Evolutionary conservation across 805 yeast species (phyloP).

Genomic region (Nakazawaea pomicola): DNA sequence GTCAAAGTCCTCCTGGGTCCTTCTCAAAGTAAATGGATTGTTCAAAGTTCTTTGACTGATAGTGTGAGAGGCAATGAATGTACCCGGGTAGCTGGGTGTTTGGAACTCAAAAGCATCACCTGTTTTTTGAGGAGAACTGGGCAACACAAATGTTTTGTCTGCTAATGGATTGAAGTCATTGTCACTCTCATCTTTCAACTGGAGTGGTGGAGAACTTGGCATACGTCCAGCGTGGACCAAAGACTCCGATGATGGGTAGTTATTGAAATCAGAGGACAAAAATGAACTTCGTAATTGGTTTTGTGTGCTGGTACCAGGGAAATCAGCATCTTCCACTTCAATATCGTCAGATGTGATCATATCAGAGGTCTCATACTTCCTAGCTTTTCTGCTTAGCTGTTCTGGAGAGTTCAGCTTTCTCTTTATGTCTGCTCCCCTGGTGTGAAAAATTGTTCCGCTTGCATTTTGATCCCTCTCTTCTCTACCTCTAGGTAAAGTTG

Average conservation of each 20-base stretch:
- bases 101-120: conserved; percentile 1
- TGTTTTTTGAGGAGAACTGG: conserved; percentile 20
- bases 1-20: conserved; percentile 23
- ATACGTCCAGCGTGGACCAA: conserved; percentile 32
- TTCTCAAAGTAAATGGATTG: conserved; percentile 4
- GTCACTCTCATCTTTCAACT: conserved; percentile 29
- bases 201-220: conserved; percentile 28
- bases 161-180: conserved; percentile 15
- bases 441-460: conserved; percentile 36
- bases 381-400: neutral
- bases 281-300: neutral
- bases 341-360: conserved; percentile 14
- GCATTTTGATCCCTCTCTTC: conserved; percentile 38
- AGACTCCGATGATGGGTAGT: conserved; percentile 14
- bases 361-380: conserved; percentile 12
- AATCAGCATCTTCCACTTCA: neutral
- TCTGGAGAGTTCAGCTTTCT: conserved; percentile 18
- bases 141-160: conserved; percentile 12
- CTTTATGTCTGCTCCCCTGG: conserved; percentile 33
- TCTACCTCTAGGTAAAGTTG: conserved; percentile 35
- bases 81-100: neutral
- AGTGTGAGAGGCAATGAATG: neutral
- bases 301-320: conserved; percentile 6
- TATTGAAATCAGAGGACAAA: conserved; percentile 8
- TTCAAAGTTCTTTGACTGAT: neutral